Evolutionary conservation across 2,329 filamentous ascomycete species (phyloP).

Genomic region (Eutypa lata): DNA sequence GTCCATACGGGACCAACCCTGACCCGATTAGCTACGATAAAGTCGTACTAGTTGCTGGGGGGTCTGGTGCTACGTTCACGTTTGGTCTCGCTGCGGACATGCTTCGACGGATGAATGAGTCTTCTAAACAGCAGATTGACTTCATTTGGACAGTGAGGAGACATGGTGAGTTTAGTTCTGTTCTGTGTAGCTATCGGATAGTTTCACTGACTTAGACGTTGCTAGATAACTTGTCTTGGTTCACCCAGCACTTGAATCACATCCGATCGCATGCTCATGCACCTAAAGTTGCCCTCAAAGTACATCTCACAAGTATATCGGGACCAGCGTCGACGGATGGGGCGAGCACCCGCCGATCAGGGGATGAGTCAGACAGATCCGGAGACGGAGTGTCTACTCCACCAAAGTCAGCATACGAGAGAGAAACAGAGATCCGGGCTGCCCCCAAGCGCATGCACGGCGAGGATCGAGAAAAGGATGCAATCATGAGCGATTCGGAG

Average conservation of each 20-base stretch:
- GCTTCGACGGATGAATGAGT: slow-evolving; percentile 37
- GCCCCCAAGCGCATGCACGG: slow-evolving; percentile 9
- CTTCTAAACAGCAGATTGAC: slow-evolving; percentile 36
- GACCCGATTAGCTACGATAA: slow-evolving; percentile 51
- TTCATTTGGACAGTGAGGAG: slow-evolving; percentile 49
- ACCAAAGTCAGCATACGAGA: slow-evolving; percentile 11
- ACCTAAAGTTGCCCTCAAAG: slow-evolving; percentile 33
- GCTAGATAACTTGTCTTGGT: slow-evolving; percentile 35
- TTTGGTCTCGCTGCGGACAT: slow-evolving; percentile 47
- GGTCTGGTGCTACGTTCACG: slow-evolving; percentile 59
- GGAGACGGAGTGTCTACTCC: slow-evolving; percentile 3
- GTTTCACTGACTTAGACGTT: slow-evolving; percentile 8
- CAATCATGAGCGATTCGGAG: slow-evolving; percentile 6
- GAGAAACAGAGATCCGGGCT: slow-evolving; percentile 8
- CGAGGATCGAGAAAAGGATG: slow-evolving; percentile 19
- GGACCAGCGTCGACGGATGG: slow-evolving; percentile 3
- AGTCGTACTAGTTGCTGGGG: slow-evolving; percentile 58
- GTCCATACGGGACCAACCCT: slow-evolving; percentile 56
- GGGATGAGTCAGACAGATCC: slow-evolving; percentile 10
- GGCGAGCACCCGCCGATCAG: slow-evolving; percentile 4
- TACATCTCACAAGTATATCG: slow-evolving; percentile 33
- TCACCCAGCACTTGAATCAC: slow-evolving; percentile 35
- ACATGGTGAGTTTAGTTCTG: slow-evolving; percentile 34
- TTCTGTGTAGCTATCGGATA: neutral
- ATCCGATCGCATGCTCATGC: slow-evolving; percentile 37